A percentile compares a stretch with the other conserved stretches of the same genome.
Conservation (phyloP, 768 basidiomycete species). For the Cystofilobasidium ferigula region DNA sequence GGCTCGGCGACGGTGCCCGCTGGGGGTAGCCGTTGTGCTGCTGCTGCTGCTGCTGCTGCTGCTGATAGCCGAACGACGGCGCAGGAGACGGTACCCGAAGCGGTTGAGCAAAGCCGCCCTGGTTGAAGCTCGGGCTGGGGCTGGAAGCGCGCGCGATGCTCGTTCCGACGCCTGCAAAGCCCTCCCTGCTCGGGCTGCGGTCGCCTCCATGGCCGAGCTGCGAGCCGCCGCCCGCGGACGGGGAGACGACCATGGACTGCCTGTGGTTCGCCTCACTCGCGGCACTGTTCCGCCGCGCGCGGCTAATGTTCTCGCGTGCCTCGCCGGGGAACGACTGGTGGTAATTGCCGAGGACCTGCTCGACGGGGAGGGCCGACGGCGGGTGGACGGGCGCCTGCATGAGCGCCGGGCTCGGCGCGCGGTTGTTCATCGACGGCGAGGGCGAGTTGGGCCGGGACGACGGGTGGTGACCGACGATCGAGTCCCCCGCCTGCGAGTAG, state of each 20-base stretch:
- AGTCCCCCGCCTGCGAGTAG: conserved; percentile 63
- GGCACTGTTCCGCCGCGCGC: not conserved
- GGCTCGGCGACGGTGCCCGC: conserved; percentile 30
- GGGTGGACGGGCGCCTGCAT: conserved; percentile 51
- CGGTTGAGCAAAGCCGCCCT: conserved; percentile 2
- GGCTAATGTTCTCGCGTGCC: conserved; percentile 12
- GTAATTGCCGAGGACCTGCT: conserved; percentile 64
- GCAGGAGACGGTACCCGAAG: conserved; percentile 6
- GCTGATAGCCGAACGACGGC: conserved; percentile 8
- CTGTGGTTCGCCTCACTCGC: not conserved
- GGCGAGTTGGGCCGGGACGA: conserved; percentile 65
- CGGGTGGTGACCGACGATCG: conserved; percentile 69
- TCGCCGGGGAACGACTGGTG: conserved; percentile 82
- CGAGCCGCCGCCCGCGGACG: conserved; percentile 74
- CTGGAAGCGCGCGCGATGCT: not conserved
- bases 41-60: conserved; percentile 24
- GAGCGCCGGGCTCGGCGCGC: conserved; percentile 42
- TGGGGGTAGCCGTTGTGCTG: conserved; percentile 28
- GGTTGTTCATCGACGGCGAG: conserved; percentile 47
- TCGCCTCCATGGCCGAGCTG: conserved; percentile 44
- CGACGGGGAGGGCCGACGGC: conserved; percentile 45
- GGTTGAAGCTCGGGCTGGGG: not conserved
- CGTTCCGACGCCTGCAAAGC: conserved; percentile 26
- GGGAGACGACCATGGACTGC: conserved; percentile 30
- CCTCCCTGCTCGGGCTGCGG: conserved; percentile 43